phyloP scores from a whole-genome alignment of 306 rosid genomes.

The Rubus parviflorus region DNA sequence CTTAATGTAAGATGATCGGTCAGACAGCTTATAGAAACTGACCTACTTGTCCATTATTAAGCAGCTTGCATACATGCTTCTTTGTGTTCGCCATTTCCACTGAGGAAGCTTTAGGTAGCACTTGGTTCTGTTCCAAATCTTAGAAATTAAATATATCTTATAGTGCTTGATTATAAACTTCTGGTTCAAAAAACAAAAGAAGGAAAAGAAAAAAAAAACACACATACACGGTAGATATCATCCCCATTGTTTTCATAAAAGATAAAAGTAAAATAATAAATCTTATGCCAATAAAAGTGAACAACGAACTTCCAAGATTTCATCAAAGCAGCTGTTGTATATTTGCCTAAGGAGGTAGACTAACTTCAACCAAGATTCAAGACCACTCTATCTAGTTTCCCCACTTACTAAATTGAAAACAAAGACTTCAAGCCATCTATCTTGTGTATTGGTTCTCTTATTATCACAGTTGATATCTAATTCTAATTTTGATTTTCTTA shows the following conservation, averaged over 20 bases:
- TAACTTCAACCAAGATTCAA: not conserved
- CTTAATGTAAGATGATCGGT: conserved; percentile 19
- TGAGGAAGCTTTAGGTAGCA: conserved; percentile 41
- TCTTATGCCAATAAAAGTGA: not conserved
- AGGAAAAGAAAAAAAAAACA: not conserved
- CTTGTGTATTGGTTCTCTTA: not conserved
- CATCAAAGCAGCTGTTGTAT: not conserved
- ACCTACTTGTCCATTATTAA: conserved; percentile 45
- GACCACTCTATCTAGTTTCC: not conserved
- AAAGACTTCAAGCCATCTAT: not conserved
- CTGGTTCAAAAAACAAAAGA: not conserved
- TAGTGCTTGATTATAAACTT: conserved; percentile 13
- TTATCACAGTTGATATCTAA: not conserved
- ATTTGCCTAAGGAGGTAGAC: not conserved
- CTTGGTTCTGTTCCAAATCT: conserved; percentile 62
- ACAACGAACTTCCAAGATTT: conserved; percentile 1
- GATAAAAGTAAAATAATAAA: not conserved
- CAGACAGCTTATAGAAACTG: conserved; percentile 29
- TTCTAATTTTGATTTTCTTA: not conserved
- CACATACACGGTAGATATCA: not conserved
- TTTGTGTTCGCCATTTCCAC: conserved; percentile 42
- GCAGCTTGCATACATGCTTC: conserved; percentile 27
- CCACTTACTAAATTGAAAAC: not conserved
- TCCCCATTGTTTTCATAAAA: not conserved
- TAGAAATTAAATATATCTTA: not conserved